phyloP scores from a whole-genome alignment of 2,329 filamentous ascomycete species.

The Albophoma yamanashiensis region DNA sequence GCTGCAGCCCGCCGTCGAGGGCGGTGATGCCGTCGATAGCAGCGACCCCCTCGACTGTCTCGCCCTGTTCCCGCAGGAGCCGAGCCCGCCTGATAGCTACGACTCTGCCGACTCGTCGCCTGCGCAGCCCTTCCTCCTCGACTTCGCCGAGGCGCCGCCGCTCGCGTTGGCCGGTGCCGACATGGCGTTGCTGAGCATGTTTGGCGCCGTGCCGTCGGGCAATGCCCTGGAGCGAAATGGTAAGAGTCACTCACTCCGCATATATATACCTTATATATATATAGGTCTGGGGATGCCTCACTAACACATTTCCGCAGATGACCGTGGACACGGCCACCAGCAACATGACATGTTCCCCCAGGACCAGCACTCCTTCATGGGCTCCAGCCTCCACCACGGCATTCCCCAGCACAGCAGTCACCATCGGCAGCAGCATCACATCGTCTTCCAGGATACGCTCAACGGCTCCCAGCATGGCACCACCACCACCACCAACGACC shows the following conservation, averaged over 20 bases:
- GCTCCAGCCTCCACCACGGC: constrained; percentile 1
- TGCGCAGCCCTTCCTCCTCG: neutral
- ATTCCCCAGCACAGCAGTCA: neutral
- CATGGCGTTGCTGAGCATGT: constrained; percentile 2
- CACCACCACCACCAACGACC: neutral
- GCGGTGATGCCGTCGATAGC: neutral
- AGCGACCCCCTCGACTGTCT: neutral
- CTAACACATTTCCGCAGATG: neutral
- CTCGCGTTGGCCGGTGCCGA: neutral
- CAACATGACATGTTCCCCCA: constrained; percentile 1
- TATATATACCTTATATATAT: neutral
- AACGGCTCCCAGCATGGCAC: neutral
- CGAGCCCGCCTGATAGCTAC: neutral
- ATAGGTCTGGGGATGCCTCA: neutral
- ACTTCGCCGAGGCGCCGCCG: neutral
- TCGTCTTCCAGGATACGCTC: neutral
- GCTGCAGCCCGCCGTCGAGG: neutral
- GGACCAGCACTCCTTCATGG: neutral
- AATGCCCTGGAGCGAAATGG: neutral
- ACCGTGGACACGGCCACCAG: neutral
- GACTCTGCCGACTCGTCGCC: neutral
- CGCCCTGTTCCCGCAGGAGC: neutral
- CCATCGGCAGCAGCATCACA: neutral
- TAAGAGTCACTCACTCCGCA: neutral
- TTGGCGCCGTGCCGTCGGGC: neutral